phyloP scores from a whole-genome alignment of 2,329 filamentous ascomycete species.

The Alternaria burnsii region DNA sequence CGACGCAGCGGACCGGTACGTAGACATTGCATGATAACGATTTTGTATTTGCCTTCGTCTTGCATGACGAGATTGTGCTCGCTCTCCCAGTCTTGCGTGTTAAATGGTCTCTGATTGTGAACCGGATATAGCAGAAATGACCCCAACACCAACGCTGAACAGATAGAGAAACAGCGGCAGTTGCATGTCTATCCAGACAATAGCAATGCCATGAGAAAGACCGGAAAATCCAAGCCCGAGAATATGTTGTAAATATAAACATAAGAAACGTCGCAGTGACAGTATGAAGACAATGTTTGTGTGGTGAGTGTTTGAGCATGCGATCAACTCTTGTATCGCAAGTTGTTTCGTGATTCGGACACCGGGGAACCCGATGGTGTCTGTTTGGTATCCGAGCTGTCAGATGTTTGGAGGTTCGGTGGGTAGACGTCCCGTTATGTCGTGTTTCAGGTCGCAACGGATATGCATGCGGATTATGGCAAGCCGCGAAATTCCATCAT shows the following conservation, averaged over 20 bases:
- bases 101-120: neutral
- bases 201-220: neutral
- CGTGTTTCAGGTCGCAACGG: slow-evolving; percentile 9
- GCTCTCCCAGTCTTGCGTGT: neutral
- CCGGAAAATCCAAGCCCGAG: neutral
- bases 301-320: neutral
- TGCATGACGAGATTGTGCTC: neutral
- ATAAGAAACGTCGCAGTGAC: slow-evolving; percentile 21
- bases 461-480: neutral
- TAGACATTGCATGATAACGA: neutral
- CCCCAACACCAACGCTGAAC: slow-evolving; percentile 18
- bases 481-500: neutral
- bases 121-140: neutral
- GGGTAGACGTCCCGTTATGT: neutral
- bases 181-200: slow-evolving; percentile 5
- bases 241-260: slow-evolving; percentile 7
- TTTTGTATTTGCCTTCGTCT: neutral
- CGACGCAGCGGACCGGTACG: neutral
- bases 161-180: neutral
- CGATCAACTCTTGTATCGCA: neutral
- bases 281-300: neutral
- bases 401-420: slow-evolving; percentile 13
- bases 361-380: neutral
- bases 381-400: neutral
- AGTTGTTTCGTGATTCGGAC: neutral